Conservation (phyloP, 176 grass and related monocot species). For the Eleusine indica region DNA sequence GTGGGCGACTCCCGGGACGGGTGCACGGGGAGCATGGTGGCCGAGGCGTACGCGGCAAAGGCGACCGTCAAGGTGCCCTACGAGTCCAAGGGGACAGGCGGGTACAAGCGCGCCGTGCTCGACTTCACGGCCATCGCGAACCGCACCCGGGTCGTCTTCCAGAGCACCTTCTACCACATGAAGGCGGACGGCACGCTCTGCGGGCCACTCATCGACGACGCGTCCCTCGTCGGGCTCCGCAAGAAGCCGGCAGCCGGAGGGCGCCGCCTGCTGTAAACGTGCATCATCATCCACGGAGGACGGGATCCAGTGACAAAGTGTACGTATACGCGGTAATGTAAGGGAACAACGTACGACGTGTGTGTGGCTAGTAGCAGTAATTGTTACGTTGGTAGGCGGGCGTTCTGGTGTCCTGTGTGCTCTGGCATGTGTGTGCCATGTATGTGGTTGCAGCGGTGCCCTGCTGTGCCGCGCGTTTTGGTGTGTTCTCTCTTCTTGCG, state of each 20-base stretch:
- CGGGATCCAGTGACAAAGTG: neutral
- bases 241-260: conserved; percentile 25
- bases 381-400: neutral
- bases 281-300: neutral
- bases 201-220: conserved; percentile 75
- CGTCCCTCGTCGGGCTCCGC: conserved; percentile 52
- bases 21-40: conserved; percentile 66
- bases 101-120: conserved; percentile 72
- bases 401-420: conserved; percentile 27
- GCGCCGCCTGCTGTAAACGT: neutral
- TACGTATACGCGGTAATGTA: neutral
- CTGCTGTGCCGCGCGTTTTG: conserved; percentile 9
- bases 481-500: neutral
- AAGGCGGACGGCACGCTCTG: conserved; percentile 86
- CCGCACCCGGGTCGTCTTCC: conserved; percentile 75
- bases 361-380: neutral
- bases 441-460: neutral
- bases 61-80: conserved; percentile 67
- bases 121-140: conserved; percentile 54
- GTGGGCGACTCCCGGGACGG: conserved; percentile 71
- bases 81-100: conserved; percentile 67
- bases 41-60: conserved; percentile 71
- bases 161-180: conserved; percentile 85
- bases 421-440: conserved; percentile 6
- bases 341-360: neutral